A percentile compares a stretch with the other conserved stretches of the same genome.
Conservation (phyloP, 106 monocot species). For the Gastrodia elata region DNA sequence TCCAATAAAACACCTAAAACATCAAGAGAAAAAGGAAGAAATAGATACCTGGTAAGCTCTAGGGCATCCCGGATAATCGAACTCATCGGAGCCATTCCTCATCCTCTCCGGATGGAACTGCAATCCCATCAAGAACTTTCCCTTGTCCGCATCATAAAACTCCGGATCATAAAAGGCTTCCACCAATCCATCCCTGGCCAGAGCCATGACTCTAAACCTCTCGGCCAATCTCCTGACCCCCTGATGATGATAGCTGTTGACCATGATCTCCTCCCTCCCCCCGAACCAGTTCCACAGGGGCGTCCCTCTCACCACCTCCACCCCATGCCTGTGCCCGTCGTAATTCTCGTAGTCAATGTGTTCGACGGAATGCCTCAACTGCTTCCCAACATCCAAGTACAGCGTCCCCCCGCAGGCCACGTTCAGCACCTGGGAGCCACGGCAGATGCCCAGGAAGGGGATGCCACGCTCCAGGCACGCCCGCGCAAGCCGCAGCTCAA, state of each 20-base stretch:
- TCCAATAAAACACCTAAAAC: background rate
- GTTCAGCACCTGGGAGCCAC: slow-evolving; percentile 90
- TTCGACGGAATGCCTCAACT: slow-evolving; percentile 17
- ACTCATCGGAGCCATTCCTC: slow-evolving; percentile 49
- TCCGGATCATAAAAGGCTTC: slow-evolving; percentile 90
- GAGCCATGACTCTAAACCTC: slow-evolving; percentile 75
- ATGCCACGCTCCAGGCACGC: slow-evolving; percentile 84
- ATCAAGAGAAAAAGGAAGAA: background rate
- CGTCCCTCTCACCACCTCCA: slow-evolving; percentile 24
- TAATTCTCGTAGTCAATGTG: slow-evolving; percentile 84
- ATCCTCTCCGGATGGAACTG: slow-evolving; percentile 97
- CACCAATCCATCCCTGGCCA: slow-evolving; percentile 52
- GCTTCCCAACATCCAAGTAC: slow-evolving; percentile 66
- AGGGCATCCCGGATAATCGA: slow-evolving; percentile 87
- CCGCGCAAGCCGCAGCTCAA: slow-evolving; percentile 72
- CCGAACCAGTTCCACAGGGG: slow-evolving; percentile 1
- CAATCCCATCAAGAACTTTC: slow-evolving; percentile 83
- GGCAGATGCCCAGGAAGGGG: slow-evolving; percentile 91
- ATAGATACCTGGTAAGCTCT: slow-evolving; percentile 62
- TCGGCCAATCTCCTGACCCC: slow-evolving; percentile 75
- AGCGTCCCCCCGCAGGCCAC: slow-evolving; percentile 78
- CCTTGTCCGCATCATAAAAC: slow-evolving; percentile 59
- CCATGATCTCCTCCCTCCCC: slow-evolving; percentile 46
- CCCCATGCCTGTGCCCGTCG: slow-evolving; percentile 67
- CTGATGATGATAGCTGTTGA: slow-evolving; percentile 98